Evolutionary conservation across 352 stramenopile species (phyloP).

Genomic region (Pythium dissotocum): DNA sequence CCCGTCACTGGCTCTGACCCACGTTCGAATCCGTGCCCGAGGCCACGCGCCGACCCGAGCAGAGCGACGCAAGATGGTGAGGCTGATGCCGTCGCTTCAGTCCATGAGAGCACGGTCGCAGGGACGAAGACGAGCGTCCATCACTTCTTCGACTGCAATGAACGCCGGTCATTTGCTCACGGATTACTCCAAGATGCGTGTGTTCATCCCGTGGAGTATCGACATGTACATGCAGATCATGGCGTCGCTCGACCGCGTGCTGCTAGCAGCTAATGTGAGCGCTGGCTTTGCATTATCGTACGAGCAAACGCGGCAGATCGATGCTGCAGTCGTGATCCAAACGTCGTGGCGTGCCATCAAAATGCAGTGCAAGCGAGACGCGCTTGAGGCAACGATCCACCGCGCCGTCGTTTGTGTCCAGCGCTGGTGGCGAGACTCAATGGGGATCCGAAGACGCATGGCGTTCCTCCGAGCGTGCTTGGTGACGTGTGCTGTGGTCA

Average conservation of each 20-base stretch:
- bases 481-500: slow-evolving; percentile 52
- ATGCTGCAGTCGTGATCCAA: slow-evolving; percentile 56
- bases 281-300: slow-evolving; percentile 58
- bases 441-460: slow-evolving; percentile 46
- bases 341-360: slow-evolving; percentile 48
- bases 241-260: slow-evolving; percentile 38
- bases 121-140: background rate
- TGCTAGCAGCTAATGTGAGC: slow-evolving; percentile 18
- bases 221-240: slow-evolving; percentile 79
- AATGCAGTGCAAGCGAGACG: slow-evolving; percentile 41
- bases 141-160: background rate
- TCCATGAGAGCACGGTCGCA: background rate
- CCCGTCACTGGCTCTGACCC: slow-evolving; percentile 36
- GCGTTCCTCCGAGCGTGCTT: slow-evolving; percentile 53
- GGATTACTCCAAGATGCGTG: slow-evolving; percentile 53
- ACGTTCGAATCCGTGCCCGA: slow-evolving; percentile 38
- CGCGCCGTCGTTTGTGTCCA: slow-evolving; percentile 64
- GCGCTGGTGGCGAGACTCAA: slow-evolving; percentile 65
- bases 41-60: slow-evolving; percentile 44
- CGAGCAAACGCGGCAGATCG: slow-evolving; percentile 43
- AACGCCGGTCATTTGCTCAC: slow-evolving; percentile 1
- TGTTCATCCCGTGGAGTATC: slow-evolving; percentile 75
- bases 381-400: slow-evolving; percentile 50
- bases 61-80: slow-evolving; percentile 41
- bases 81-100: slow-evolving; percentile 1